A percentile compares a stretch with the other conserved stretches of the same genome.
phyloP scores from a whole-genome alignment of 2,329 filamentous ascomycete genomes.

The Setomelanomma holmii region DNA sequence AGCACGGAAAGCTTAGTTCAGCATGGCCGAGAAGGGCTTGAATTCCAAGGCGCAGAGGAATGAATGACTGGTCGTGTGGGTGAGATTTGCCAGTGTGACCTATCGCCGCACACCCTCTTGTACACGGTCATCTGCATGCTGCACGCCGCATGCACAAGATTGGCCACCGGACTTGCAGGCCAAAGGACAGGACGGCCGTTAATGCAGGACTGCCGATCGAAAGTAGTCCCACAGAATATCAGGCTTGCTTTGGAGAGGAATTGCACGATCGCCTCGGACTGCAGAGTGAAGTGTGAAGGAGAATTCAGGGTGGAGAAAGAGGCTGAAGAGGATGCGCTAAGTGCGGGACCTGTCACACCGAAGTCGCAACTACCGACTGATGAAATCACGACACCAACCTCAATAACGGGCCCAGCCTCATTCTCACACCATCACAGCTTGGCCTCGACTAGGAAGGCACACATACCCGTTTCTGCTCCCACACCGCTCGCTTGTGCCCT shows the following conservation, averaged over 20 bases:
- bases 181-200: constrained; percentile 32
- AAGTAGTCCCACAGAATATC: constrained; percentile 18
- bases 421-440: constrained; percentile 19
- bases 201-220: constrained; percentile 45
- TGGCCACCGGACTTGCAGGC: constrained; percentile 34
- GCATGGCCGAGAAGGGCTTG: constrained; percentile 36
- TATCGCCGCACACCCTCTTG: constrained; percentile 28
- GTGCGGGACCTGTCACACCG: constrained; percentile 28
- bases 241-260: constrained; percentile 20
- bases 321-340: constrained; percentile 22
- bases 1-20: constrained; percentile 46
- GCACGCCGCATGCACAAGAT: constrained; percentile 34
- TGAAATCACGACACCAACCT: constrained; percentile 20
- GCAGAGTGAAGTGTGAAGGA: constrained; percentile 10
- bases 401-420: constrained; percentile 34
- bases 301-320: constrained; percentile 16
- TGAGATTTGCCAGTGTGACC: constrained; percentile 33
- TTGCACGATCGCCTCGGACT: constrained; percentile 22
- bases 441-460: constrained; percentile 18
- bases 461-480: constrained; percentile 24
- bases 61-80: constrained; percentile 43
- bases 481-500: constrained; percentile 32
- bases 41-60: constrained; percentile 38
- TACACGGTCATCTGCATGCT: constrained; percentile 37
- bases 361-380: constrained; percentile 8